phyloP scores from a whole-genome alignment of 768 basidiomycete genomes.

The Mycena haematopus region DNA sequence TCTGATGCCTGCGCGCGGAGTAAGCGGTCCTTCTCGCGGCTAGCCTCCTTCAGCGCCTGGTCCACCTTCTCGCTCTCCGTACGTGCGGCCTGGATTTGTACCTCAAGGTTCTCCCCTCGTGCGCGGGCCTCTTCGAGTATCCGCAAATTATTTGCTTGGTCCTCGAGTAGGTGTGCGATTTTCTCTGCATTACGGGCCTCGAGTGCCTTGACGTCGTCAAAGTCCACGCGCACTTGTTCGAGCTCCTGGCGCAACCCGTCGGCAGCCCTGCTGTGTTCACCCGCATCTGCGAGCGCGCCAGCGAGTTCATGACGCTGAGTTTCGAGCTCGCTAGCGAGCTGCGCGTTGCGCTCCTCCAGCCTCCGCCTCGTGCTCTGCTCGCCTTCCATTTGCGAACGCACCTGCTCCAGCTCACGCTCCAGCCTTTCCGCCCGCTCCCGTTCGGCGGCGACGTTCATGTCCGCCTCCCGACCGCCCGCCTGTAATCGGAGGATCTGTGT shows the following conservation, averaged over 20 bases:
- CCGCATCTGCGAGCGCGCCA: constrained; percentile 69
- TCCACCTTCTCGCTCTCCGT: constrained; percentile 77
- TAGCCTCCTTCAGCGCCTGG: constrained; percentile 68
- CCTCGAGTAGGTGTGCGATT: constrained; percentile 70
- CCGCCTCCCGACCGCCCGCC: constrained; percentile 47
- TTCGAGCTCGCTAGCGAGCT: constrained; percentile 62
- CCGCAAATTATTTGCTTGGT: constrained; percentile 74
- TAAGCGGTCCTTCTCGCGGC: constrained; percentile 80
- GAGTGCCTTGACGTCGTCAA: constrained; percentile 70
- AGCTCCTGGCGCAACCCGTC: constrained; percentile 71
- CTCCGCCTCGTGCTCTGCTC: constrained; percentile 67
- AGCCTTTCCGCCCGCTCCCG: constrained; percentile 59
- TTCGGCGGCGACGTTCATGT: constrained; percentile 47
- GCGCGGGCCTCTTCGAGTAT: constrained; percentile 78
- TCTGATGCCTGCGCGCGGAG: constrained; percentile 75
- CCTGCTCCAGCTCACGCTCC: constrained; percentile 70
- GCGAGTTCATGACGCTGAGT: constrained; percentile 59
- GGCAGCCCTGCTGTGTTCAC: constrained; percentile 65
- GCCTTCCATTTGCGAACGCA: constrained; percentile 66
- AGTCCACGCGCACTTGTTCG: constrained; percentile 62
- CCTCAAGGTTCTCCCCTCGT: constrained; percentile 76
- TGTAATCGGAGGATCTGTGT: constrained; percentile 64
- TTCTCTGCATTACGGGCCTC: constrained; percentile 70
- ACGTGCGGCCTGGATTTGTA: constrained; percentile 73
- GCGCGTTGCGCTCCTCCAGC: constrained; percentile 67